These are phyloP conservation scores for Colletotrichum trifolii DNA, from an alignment of 2,329 filamentous ascomycete species.

Conservation along the genomic window DNA sequence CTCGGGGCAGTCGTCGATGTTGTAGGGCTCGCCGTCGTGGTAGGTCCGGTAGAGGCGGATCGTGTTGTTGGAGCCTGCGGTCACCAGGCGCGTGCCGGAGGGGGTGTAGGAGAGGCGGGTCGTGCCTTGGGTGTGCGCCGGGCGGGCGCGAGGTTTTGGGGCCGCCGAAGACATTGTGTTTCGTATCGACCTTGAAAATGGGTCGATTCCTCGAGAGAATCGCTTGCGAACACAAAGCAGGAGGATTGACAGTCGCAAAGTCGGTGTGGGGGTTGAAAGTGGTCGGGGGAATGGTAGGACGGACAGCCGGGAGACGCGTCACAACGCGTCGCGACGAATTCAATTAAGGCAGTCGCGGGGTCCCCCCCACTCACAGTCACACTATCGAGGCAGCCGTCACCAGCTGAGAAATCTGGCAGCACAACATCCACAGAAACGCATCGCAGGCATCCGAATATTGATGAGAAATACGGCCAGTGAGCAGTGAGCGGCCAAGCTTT, in stretches of 20 bases:
- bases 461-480: constrained; percentile 32
- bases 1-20: constrained; percentile 91
- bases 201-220: not conserved
- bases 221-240: not conserved
- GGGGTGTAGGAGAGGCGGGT: constrained; percentile 92
- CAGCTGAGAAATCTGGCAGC: not conserved
- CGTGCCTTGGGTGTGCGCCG: constrained; percentile 84
- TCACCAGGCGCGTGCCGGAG: constrained; percentile 86
- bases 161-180: constrained; percentile 47
- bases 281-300: constrained; percentile 5
- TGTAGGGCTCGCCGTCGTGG: constrained; percentile 90
- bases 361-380: too few relatives aligned
- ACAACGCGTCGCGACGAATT: constrained; percentile 49
- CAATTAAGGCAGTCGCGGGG: constrained; percentile 44
- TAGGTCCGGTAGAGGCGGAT: constrained; percentile 93
- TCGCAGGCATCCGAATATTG: constrained; percentile 31
- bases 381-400: not conserved
- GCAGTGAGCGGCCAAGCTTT: constrained; percentile 13
- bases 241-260: not conserved
- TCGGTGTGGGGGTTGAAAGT: not conserved
- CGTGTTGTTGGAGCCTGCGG: constrained; percentile 92
- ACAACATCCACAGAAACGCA: constrained; percentile 12
- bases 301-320: constrained; percentile 50
- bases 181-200: not conserved
- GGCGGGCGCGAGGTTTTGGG: constrained; percentile 69